Base-by-base conservation (phyloP, 78 protist species). In the Cavenderia fasciculata region DNA sequence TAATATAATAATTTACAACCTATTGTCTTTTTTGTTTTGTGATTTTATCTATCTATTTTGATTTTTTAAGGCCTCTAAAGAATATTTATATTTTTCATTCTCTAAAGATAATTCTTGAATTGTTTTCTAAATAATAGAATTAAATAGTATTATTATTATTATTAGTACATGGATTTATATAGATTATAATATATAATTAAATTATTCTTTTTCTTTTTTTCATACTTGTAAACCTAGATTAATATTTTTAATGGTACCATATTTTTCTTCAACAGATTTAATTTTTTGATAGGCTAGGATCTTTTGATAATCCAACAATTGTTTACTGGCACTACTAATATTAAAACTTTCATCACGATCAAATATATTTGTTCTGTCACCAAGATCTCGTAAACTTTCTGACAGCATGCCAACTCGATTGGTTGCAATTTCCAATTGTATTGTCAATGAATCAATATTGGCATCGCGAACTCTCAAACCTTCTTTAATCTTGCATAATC, bases 321-420 rank as follows among this genome's bases (percentile, higher is more conserved):
- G 88, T 52, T 79, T 79, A 41, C 71, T 54, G 31, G 88, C 88
- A 52, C 88, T 79, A 29, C 69, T 79, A 8, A 79, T 79, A 68
- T 79, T 79, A 54, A 79, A 79, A 33, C 62, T 79, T 31, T 79
- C 88, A 66, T 79, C 88, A 31, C 76, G 31, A 29, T 79, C 88
- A 51, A 78, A 78, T 46, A 78, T 65, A 36, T 62, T 38, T 19
- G 76, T 73, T 43, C 76, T 79, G 23, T 79, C 88, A 21, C 88
- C 56, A 66, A 66, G 62, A 40, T 79, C 88, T 52, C 56, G 63
- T 68, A 79, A 47, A 68, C 88, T 79, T n/a, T 79, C 88, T 66
- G 88, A 54, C 40, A 79, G 43, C 69, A 66, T 63, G 10, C 88
- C 49, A 77, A 66, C 66, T 56, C 51, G 46, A 66, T 79, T 79